A percentile compares a stretch with the other conserved stretches of the same genome.
Conservation (phyloP, 2,329 filamentous ascomycete species). For the Scopulariopsis brevicaulis region DNA sequence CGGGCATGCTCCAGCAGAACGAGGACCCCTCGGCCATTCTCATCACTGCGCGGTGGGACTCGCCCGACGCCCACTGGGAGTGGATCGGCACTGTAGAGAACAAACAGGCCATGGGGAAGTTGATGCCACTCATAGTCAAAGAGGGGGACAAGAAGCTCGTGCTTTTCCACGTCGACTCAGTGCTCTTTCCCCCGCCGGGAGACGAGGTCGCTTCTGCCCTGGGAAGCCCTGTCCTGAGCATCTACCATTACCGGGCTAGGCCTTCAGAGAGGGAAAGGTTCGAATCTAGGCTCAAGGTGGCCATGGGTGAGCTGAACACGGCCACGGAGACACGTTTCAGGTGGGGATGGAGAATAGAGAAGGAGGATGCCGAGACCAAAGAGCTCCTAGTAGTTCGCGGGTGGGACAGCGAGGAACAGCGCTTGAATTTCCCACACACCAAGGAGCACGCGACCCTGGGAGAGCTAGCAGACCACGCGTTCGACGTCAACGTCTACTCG, state of each 20-base stretch:
- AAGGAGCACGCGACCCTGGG: neutral
- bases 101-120: constrained; percentile 17
- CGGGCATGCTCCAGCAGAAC: constrained; percentile 20
- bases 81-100: constrained; percentile 33
- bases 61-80: constrained; percentile 23
- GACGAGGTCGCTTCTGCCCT: constrained; percentile 13
- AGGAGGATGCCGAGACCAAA: constrained; percentile 19
- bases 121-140: constrained; percentile 21
- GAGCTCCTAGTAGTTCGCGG: constrained; percentile 23
- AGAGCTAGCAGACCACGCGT: neutral
- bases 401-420: constrained; percentile 22
- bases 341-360: constrained; percentile 30
- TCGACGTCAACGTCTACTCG: neutral
- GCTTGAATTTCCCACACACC: neutral
- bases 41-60: constrained; percentile 33
- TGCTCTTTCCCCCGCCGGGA: constrained; percentile 8
- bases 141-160: constrained; percentile 17
- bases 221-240: constrained; percentile 17
- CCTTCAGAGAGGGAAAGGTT: constrained; percentile 19
- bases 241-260: constrained; percentile 21
- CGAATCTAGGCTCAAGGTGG: constrained; percentile 17
- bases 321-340: constrained; percentile 20
- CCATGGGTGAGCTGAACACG: constrained; percentile 18
- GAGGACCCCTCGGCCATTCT: constrained; percentile 23
- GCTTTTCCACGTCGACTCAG: constrained; percentile 28